A percentile compares a stretch with the other conserved stretches of the same genome.
Evolutionary conservation across 73 alveolate species (phyloP).

Genomic region (Paramecium tetraurelia): DNA sequence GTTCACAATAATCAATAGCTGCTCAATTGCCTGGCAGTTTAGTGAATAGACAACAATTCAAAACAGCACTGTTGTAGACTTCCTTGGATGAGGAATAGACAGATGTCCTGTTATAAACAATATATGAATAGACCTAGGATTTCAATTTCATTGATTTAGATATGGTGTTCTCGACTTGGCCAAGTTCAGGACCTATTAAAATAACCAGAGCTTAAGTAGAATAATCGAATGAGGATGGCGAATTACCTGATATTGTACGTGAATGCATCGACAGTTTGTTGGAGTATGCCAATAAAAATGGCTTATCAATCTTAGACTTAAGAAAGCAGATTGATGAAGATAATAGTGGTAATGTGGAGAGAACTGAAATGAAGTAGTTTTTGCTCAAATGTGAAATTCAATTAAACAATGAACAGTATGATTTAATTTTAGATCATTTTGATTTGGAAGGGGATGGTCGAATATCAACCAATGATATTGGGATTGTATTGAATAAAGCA

Average conservation of each 20-base stretch:
- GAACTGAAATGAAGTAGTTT: neutral
- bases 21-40: constrained; percentile 1
- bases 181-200: neutral
- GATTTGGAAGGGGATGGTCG: constrained; percentile 50
- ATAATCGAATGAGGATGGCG: neutral
- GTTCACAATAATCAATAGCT: neutral
- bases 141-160: constrained; percentile 36
- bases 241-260: neutral
- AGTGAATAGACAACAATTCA: neutral
- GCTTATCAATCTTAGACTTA: neutral
- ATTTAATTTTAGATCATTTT: neutral
- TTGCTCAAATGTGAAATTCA: neutral
- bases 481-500: neutral
- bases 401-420: neutral
- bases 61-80: constrained; percentile 11
- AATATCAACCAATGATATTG: neutral
- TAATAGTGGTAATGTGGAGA: constrained; percentile 7
- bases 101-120: neutral
- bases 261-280: constrained; percentile 18
- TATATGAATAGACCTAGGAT: neutral
- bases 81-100: neutral
- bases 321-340: constrained; percentile 19
- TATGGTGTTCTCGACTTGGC: constrained; percentile 29
- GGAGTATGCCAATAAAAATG: neutral
- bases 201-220: neutral